Percentiles rank a stretch among this genome's conserved stretches.
phyloP scores from a whole-genome alignment of 1,139 yeast species.

The Debaryomyces nepalensis region DNA sequence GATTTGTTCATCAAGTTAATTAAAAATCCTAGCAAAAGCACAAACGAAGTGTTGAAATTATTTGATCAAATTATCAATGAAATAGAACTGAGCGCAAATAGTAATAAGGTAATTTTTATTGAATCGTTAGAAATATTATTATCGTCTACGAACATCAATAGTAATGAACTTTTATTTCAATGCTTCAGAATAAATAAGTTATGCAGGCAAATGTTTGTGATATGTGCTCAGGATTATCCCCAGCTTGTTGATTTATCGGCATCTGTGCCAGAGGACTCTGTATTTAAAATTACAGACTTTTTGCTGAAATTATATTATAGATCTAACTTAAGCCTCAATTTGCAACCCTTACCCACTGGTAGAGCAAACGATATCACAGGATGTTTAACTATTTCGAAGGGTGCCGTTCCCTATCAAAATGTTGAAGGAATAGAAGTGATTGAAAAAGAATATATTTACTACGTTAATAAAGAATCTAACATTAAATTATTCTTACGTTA shows the following conservation, averaged over 20 bases:
- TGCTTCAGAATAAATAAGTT: conserved; percentile 41
- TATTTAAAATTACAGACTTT: conserved; percentile 48
- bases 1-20: conserved; percentile 41
- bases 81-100: conserved; percentile 14
- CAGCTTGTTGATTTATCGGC: conserved; percentile 40
- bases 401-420: conserved; percentile 41
- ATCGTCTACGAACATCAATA: conserved; percentile 41
- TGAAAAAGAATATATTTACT: conserved; percentile 70
- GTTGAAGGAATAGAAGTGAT: conserved; percentile 31
- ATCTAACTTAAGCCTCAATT: conserved; percentile 52
- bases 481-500: conserved; percentile 51
- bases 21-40: conserved; percentile 27
- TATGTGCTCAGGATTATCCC: conserved; percentile 42
- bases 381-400: conserved; percentile 59
- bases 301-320: conserved; percentile 54
- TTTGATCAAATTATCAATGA: conserved; percentile 28
- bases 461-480: conserved; percentile 59
- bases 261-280: conserved; percentile 35
- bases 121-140: conserved; percentile 58
- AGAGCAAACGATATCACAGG: conserved; percentile 87
- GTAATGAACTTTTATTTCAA: conserved; percentile 39
- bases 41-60: conserved; percentile 22
- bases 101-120: conserved; percentile 39
- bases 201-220: conserved; percentile 39
- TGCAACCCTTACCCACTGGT: conserved; percentile 76